Evolutionary conservation across 306 rosid genomes (phyloP), one percentile per base, ranked within the genome.

Genomic region (Pterocarpus santalinus): DNA sequence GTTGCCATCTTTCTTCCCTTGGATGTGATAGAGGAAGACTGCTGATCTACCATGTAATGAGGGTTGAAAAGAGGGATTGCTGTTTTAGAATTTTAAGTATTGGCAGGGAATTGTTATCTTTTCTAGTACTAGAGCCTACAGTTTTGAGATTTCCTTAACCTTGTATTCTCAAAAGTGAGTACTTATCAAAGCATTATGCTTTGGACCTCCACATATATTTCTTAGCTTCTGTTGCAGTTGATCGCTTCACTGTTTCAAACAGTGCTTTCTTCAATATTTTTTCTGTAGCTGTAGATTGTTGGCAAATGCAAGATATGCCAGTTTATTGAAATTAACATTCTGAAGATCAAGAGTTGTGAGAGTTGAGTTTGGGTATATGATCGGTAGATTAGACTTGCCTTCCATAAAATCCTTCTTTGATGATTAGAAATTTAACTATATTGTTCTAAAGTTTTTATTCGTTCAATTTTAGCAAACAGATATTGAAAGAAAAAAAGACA

Each of bases 121-220:
- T 44, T 51, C 5, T 3, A 52, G 58, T 15, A 51, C 12, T 22
- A 64, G 69, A 16, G 46, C 43, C 47, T 43, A 43, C 79, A 60
- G 44, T 81, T 85, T 85, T 41, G 80, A 17, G 74, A 71, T 53
- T 80, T 30, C 2, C 7, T 16, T 8, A 47, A 65, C 30, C 17
- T 32, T 17, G 38, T 81, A 36, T 51, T 67, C 9, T 38, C 68
- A 10, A 55, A 63, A 72, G 5, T 66, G 36, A 65, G 8, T 47
- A 60, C 17, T 51, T 46, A 14, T 30, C 34, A 46, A 3, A 72
- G 36, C 10, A 55, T 33, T 38, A 74, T 67, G 61, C 61, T 14
- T 15, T 53, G 60, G 8, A 53, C 63, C 72, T 71, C 44, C 73
- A 30, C 52, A 17, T 56, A 57, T 41, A 52, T 55, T 71, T 12